phyloP scores from a whole-genome alignment of 192 early-diverging fungal genomes.

The Coemansia sp. region DNA sequence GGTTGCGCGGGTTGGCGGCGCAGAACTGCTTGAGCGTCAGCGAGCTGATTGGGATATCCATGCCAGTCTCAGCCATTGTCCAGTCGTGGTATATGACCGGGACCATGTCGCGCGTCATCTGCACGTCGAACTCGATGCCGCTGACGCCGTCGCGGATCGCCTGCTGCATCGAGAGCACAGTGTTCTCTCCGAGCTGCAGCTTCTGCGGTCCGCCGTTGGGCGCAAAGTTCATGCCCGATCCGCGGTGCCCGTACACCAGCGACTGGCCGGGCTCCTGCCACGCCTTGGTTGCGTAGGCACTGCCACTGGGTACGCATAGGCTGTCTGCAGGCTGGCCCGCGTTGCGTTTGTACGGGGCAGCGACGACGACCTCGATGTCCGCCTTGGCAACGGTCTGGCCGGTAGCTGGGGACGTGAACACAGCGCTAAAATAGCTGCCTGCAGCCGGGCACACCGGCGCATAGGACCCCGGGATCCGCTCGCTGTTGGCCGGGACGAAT shows the following conservation, averaged over 20 bases:
- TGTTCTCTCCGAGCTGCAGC: constrained; percentile 91
- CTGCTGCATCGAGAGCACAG: constrained; percentile 78
- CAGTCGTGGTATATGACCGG: constrained; percentile 95
- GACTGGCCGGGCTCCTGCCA: constrained; percentile 38
- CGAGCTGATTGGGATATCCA: constrained; percentile 66
- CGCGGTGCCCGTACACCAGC: constrained; percentile 84
- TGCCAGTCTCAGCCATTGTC: constrained; percentile 71
- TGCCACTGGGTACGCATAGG: neutral
- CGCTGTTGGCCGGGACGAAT: constrained; percentile 24
- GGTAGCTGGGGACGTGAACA: constrained; percentile 25
- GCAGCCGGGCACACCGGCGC: constrained; percentile 32
- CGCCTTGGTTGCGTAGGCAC: neutral
- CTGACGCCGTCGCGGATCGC: constrained; percentile 81
- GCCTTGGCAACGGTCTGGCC: constrained; percentile 34
- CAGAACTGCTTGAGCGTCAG: constrained; percentile 73
- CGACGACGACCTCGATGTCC: constrained; percentile 38
- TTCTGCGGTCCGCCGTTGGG: constrained; percentile 48
- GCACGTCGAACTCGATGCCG: constrained; percentile 95
- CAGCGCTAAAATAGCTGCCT: constrained; percentile 37
- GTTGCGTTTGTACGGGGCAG: constrained; percentile 31
- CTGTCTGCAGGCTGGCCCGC: neutral
- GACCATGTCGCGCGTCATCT: constrained; percentile 83
- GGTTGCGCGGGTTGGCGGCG: constrained; percentile 54
- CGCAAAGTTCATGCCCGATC: constrained; percentile 76
- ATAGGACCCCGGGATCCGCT: constrained; percentile 30